Evolutionary conservation across 2,329 filamentous ascomycete genomes (phyloP), one percentile per base, ranked within the genome.

Genomic region (Cladobotryum protrusum): DNA sequence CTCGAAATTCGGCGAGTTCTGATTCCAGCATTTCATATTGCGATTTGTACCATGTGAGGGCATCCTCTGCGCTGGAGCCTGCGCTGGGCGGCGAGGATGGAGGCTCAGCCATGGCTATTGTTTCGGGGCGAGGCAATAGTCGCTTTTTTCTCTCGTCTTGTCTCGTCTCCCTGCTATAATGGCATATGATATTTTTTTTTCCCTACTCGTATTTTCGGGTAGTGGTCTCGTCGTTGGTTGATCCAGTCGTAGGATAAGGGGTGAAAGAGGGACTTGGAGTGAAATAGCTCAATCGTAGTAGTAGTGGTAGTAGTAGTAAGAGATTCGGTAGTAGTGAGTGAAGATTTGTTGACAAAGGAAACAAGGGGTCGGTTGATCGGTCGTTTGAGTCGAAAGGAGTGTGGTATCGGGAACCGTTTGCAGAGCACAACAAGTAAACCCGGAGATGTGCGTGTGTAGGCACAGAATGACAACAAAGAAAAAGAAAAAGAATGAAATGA

Each of bases 11-110:
- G 55, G 87, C 82, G 54, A 99, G 81, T 69, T 99, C 93, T 47
- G 83, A 77, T 70, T 96, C 93, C 35, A 99, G 79, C 65, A 89
- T 83, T 71, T 95, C 90, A 72, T 97, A 97, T 68, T 97, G 92
- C 48, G 83, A 72, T 75, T 99, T 99, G 81, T 97, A 99, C 80
- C 93, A 96, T 52, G 85, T 79, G 47, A 99, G 77, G 54, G 91
- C 86, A 63, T 93, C 88, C 63, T 90, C 85, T 45, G 78, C 66
- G 48, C 67, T 76, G 48, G 79, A 68, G 47, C 72, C 68, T 61
- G 75, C 77, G 62, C 71, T 72, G 11, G 79, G 80, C 47, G 82
- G 82, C 44, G 82, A 85, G 5, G 82, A 85, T 5, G 81, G 80
- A 58, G 76, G 74, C 62, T 84, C 81, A 53, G 73, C 72, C 78